Evolutionary conservation across 805 yeast genomes (phyloP).

Genomic region (Hyphopichia homilentoma): DNA sequence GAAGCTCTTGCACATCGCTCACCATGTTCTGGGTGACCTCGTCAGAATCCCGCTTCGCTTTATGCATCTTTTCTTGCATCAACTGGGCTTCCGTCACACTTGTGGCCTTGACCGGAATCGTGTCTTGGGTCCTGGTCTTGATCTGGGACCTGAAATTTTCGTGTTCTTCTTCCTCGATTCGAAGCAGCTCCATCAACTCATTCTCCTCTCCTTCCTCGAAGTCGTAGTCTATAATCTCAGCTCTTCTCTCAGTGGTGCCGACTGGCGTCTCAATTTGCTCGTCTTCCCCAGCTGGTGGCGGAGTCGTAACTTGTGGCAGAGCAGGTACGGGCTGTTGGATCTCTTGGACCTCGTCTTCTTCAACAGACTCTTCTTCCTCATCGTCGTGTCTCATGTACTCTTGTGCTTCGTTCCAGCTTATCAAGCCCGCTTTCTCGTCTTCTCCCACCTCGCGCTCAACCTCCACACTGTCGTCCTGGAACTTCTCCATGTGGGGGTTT

Average conservation of each 20-base stretch:
- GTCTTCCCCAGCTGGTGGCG: conserved; percentile 3
- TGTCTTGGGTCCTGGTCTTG: conserved; percentile 14
- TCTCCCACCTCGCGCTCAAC: conserved; percentile 18
- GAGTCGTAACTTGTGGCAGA: too few relatives aligned
- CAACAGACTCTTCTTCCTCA: conserved; percentile 9
- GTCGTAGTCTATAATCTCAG: conserved; percentile 50
- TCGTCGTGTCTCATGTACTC: conserved; percentile 19
- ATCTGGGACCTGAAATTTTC: conserved; percentile 49
- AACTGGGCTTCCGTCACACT: conserved; percentile 42
- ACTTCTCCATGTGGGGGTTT: conserved; percentile 4
- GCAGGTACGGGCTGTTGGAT: too few relatives aligned
- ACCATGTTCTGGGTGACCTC: conserved; percentile 86
- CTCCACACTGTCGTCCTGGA: neutral
- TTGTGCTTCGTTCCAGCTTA: conserved; percentile 49
- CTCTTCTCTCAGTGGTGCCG: conserved; percentile 8
- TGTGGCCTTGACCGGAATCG: conserved; percentile 24
- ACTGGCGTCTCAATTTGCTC: conserved; percentile 1
- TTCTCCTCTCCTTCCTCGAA: conserved; percentile 79
- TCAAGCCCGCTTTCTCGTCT: conserved; percentile 47
- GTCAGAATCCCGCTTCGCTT: conserved; percentile 83
- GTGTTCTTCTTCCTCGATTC: conserved; percentile 71
- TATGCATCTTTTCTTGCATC: conserved; percentile 58
- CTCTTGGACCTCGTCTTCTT: conserved; percentile 8
- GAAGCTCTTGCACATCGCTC: conserved; percentile 82
- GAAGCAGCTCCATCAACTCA: conserved; percentile 56